Base-by-base conservation (phyloP, 169 alveolate genomes). In the Plasmodium vivax region DNA sequence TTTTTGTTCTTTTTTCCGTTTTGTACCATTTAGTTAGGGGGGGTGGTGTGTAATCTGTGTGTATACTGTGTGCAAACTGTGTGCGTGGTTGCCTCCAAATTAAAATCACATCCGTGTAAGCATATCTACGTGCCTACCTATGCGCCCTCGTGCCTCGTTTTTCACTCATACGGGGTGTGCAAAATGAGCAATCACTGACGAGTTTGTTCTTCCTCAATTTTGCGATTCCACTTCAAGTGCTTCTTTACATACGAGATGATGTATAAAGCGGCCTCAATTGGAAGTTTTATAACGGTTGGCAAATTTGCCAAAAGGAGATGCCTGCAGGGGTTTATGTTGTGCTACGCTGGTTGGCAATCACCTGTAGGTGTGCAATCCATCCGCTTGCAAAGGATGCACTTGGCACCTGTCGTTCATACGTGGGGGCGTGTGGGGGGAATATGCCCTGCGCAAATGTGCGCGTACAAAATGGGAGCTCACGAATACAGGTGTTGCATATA, bases 11-110 rank as follows among this genome's bases (percentile, higher is more conserved):
- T 87, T 58, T 87, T 87, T 56, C 81, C 36, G 32, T 36, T 56
- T 2, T 87, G 77, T 75, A 51, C 68, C 93, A 87, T 87, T 71
- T 75, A 85, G 56, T 83, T 58, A 19, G 19, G 30, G 75, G 45
- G 10, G 43, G 16, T n/a, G 9, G 51, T 32, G 19, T 9, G 38
- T 9, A 82, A 23, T 6, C 2, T 9, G 68, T 51, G 62, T 82
- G 38, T 45, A 14, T 51, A 51, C 62, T 82, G 5, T 47, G 41
- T 47, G 27, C 27, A 23, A 23, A 23, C 27, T 23, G 80, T 19
- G 62, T 19, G 77, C 8, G 34, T 68, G 6, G 77, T 68, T 51
- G 27, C 62, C 16, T 51, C 62, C 23, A 51, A 47, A 8, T 47
- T 47, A 47, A 10, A 47, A 47, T 47, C 58, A 47, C 58, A 47